Base-by-base conservation (phyloP, 371 early-diverging fungal species). In the Mortierella sp. region DNA sequence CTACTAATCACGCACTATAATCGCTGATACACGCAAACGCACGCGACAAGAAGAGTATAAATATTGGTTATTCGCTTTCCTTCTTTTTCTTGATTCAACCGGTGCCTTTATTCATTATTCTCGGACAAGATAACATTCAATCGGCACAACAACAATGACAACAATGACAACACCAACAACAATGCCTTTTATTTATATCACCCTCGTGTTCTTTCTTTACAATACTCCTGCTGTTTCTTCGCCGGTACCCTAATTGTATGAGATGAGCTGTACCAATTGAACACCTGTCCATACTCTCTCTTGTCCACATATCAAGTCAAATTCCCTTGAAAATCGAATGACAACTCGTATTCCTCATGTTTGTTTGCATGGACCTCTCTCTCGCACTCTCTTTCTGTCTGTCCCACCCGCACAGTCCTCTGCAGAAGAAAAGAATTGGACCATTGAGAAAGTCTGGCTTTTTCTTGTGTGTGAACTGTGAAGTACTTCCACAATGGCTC, bases 371-470 rank as follows among this genome's bases (percentile, higher is more conserved):
- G n/a, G 50, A 19, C 13, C 0, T 60, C 16, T 7, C 60, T 31
- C 31, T 58, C 26, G 9, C 34, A 16, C 31, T 57, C 57, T 26
- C 10, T 55, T 55, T 57, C 57, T 19, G 34, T 34, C 28, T 42
- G 68, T 68, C 68, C 68, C 68, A 68, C 42, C 9, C 42, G 68
- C 68, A 68, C 68, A 68, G 68, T 38, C 68, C 68, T 38, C 65
- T 21, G 1, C 65, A 21, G 21, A 13, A 28, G 24, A 68, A 68
- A 68, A 68, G 3, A 68, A 68, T 38, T 21, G n/a, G 55, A 55
- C n/a, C 44, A 42, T 65, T 8, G 68, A 65, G 21, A 38, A 38
- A 21, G 42, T 24, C 21, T 42, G 24, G 44, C 21, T 24, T 19
- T 65, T 38, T 38, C 42, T 2, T 14, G 10, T 9, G 7, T 60